Percentiles rank a stretch among this genome's conserved stretches.
phyloP scores from a whole-genome alignment of 176 grass and related monocot genomes.

The Triticum turgidum region DNA sequence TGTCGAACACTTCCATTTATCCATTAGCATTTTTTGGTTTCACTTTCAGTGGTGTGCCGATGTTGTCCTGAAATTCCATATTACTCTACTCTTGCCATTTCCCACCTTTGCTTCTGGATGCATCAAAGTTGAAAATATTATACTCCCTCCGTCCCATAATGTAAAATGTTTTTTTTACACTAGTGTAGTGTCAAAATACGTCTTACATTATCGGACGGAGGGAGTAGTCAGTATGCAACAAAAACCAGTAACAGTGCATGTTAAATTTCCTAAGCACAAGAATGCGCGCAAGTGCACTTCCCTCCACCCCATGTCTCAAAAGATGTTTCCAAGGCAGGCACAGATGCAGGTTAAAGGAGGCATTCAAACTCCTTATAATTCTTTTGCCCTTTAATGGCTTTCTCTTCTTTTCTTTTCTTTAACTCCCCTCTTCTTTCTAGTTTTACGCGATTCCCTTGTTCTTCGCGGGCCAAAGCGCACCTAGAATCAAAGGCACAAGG shows the following conservation, averaged over 20 bases:
- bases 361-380: slow-evolving; percentile 79
- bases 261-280: slow-evolving; percentile 43
- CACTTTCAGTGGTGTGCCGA: not conserved
- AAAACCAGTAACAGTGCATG: slow-evolving; percentile 28
- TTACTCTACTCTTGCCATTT: not conserved
- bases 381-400: slow-evolving; percentile 76
- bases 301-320: slow-evolving; percentile 71
- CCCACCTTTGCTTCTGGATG: not conserved
- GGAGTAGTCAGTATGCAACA: not conserved
- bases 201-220: too few species aligned
- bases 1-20: not conserved
- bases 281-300: slow-evolving; percentile 50
- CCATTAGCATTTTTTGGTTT: not conserved
- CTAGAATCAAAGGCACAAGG: slow-evolving; percentile 49
- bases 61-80: slow-evolving; percentile 1
- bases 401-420: slow-evolving; percentile 85
- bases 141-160: too few species aligned
- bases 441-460: slow-evolving; percentile 75
- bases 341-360: slow-evolving; percentile 54
- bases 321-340: slow-evolving; percentile 66
- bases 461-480: slow-evolving; percentile 45
- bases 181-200: too few species aligned
- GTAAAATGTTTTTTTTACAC: too few species aligned
- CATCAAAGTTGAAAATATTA: slow-evolving; percentile 1
- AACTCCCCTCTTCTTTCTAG: slow-evolving; percentile 58